These are phyloP conservation scores for Jamesozyma lodderae DNA, from an alignment of 805 yeast species.

Conservation along the genomic window DNA sequence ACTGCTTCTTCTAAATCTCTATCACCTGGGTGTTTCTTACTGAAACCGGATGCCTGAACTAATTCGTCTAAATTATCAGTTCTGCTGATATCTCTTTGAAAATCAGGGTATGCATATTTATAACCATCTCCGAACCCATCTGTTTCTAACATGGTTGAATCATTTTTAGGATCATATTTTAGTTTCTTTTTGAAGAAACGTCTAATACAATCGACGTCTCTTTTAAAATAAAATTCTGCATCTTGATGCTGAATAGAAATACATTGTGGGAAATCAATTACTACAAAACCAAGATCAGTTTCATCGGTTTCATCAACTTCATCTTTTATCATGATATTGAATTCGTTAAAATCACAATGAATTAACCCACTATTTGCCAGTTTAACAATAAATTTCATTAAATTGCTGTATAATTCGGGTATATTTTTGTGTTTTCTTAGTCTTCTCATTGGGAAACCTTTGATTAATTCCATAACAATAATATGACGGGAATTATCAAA, in stretches of 20 bases:
- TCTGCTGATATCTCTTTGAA: conserved; percentile 66
- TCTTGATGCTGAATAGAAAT: conserved; percentile 85
- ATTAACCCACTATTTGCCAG: conserved; percentile 83
- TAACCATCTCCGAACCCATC: conserved; percentile 79
- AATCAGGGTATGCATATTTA: conserved; percentile 67
- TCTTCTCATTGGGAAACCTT: conserved; percentile 86
- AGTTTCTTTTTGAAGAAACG: conserved; percentile 74
- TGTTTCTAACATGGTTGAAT: conserved; percentile 61
- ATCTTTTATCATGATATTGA: conserved; percentile 76
- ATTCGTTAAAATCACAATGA: conserved; percentile 97
- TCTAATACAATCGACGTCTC: conserved; percentile 89
- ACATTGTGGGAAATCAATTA: conserved; percentile 98
- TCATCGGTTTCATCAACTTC: conserved; percentile 38
- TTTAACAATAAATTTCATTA: conserved; percentile 79
- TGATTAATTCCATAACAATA: conserved; percentile 83
- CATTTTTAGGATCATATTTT: conserved; percentile 60
- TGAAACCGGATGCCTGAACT: conserved; percentile 85
- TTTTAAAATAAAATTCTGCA: conserved; percentile 76
- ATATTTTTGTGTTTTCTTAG: conserved; percentile 59
- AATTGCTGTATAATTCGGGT: conserved; percentile 64
- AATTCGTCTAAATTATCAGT: conserved; percentile 65
- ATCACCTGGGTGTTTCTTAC: conserved; percentile 43
- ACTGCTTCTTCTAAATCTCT: conserved; percentile 73
- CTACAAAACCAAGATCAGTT: conserved; percentile 64
- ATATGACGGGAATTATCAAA: conserved; percentile 86